Percentiles rank a stretch among this genome's conserved stretches.
phyloP scores from a whole-genome alignment of 2,329 filamentous ascomycete genomes.

The Plenodomus lindquistii region DNA sequence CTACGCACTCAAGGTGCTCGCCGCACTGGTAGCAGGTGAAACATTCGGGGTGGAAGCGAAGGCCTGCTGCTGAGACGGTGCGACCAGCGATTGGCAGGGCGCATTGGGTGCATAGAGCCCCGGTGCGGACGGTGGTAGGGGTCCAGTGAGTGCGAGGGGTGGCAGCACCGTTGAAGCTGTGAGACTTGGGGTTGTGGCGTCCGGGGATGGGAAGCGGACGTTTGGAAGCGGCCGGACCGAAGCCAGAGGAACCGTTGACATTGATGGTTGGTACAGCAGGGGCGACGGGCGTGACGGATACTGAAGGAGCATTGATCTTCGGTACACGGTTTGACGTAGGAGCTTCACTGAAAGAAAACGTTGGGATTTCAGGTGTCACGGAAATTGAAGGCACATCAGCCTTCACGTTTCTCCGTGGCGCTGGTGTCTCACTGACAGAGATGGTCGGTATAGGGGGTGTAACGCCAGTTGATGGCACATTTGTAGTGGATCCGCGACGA shows the following conservation, averaged over 20 bases:
- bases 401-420: slow-evolving; percentile 8
- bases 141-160: slow-evolving; percentile 51
- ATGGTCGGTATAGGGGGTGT: slow-evolving; percentile 30
- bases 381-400: slow-evolving; percentile 12
- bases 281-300: slow-evolving; percentile 25
- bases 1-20: slow-evolving; percentile 88
- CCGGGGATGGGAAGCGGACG: slow-evolving; percentile 53
- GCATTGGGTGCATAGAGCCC: slow-evolving; percentile 83
- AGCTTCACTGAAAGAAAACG: slow-evolving; percentile 32
- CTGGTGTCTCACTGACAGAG: slow-evolving; percentile 23
- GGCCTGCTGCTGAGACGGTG: slow-evolving; percentile 80
- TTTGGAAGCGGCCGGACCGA: slow-evolving; percentile 38
- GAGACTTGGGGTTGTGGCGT: slow-evolving; percentile 47
- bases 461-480: slow-evolving; percentile 20
- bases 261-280: slow-evolving; percentile 29
- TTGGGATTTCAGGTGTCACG: slow-evolving; percentile 30
- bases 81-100: slow-evolving; percentile 83
- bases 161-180: slow-evolving; percentile 36
- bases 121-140: slow-evolving; percentile 55
- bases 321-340: slow-evolving; percentile 11
- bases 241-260: slow-evolving; percentile 25
- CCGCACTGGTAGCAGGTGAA: slow-evolving; percentile 88
- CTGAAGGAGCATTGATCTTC: slow-evolving; percentile 25
- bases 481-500: slow-evolving; percentile 19
- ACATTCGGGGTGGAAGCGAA: slow-evolving; percentile 89